Evolutionary conservation across 2,329 filamentous ascomycete species (phyloP).

Genomic region (Aspergillus spinulosporus): DNA sequence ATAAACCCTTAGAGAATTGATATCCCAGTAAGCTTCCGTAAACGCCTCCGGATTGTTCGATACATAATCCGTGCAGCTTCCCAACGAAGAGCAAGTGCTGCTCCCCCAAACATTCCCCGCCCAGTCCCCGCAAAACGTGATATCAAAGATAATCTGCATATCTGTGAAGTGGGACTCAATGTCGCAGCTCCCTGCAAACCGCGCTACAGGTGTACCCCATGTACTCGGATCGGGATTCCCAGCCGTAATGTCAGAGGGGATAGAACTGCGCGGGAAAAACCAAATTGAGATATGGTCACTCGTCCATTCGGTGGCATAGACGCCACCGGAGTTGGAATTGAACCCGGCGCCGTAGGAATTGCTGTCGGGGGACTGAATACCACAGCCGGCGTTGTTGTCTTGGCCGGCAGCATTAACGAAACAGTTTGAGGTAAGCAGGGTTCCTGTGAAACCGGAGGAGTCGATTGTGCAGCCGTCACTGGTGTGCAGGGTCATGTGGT

Average conservation of each 20-base stretch:
- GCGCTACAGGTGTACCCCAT: constrained; percentile 70
- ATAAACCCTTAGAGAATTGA: constrained; percentile 71
- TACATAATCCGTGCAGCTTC: constrained; percentile 72
- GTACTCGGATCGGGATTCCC: constrained; percentile 62
- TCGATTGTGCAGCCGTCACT: constrained; percentile 59
- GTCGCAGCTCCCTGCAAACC: constrained; percentile 70
- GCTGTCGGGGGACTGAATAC: constrained; percentile 52
- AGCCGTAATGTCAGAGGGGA: constrained; percentile 64
- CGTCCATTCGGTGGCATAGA: constrained; percentile 78
- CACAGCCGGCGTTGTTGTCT: constrained; percentile 59
- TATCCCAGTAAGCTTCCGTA: constrained; percentile 71
- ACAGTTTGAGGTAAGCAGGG: constrained; percentile 58
- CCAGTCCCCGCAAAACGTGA: constrained; percentile 86
- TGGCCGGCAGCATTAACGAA: constrained; percentile 50
- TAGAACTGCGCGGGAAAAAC: constrained; percentile 71
- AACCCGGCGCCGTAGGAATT: constrained; percentile 66
- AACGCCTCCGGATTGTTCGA: constrained; percentile 69
- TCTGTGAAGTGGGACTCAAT: constrained; percentile 68
- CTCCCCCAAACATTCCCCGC: constrained; percentile 68
- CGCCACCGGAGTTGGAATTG: constrained; percentile 67
- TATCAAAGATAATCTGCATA: constrained; percentile 72
- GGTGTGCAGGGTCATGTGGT: constrained; percentile 70
- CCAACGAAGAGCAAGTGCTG: constrained; percentile 62
- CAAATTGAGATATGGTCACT: constrained; percentile 70
- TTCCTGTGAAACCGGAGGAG: constrained; percentile 51